These are phyloP conservation scores for Exophiala calicioides DNA, from an alignment of 2,329 filamentous ascomycete genomes.

Conservation along the genomic window DNA sequence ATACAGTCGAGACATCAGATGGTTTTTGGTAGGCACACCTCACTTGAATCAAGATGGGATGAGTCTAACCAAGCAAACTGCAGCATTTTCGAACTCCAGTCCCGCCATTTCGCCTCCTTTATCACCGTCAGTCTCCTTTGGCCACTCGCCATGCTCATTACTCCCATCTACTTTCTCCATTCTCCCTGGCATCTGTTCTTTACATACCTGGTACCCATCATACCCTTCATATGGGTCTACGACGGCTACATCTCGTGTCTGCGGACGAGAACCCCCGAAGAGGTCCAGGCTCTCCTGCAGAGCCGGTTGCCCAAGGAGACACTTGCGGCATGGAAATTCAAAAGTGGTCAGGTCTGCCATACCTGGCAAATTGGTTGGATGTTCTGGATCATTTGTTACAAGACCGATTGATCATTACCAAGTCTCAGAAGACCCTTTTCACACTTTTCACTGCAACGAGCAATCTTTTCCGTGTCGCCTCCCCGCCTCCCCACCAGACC, in stretches of 20 bases:
- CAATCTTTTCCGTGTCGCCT: no score
- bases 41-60: constrained; percentile 24
- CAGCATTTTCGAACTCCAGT: constrained; percentile 71
- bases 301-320: constrained; percentile 23
- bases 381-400: constrained; percentile 32
- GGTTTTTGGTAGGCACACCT: constrained; percentile 33
- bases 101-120: constrained; percentile 59
- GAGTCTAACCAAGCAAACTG: constrained; percentile 15
- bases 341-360: constrained; percentile 30
- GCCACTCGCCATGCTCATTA: constrained; percentile 36
- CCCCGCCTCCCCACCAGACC: no score
- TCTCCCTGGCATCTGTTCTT: constrained; percentile 62
- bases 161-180: constrained; percentile 43
- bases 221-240: constrained; percentile 67
- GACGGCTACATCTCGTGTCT: constrained; percentile 70
- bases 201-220: constrained; percentile 65
- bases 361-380: constrained; percentile 31
- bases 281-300: constrained; percentile 62
- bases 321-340: constrained; percentile 29
- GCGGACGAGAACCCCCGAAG: constrained; percentile 65
- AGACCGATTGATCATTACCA: constrained; percentile 18
- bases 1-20: constrained; percentile 59
- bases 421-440: no score
- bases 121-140: constrained; percentile 54
- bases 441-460: no score